Percentiles rank a stretch among this genome's conserved stretches.
These are phyloP conservation scores for Plantago elongata DNA, from an alignment of 257 asterid genomes.

Conservation along the genomic window DNA sequence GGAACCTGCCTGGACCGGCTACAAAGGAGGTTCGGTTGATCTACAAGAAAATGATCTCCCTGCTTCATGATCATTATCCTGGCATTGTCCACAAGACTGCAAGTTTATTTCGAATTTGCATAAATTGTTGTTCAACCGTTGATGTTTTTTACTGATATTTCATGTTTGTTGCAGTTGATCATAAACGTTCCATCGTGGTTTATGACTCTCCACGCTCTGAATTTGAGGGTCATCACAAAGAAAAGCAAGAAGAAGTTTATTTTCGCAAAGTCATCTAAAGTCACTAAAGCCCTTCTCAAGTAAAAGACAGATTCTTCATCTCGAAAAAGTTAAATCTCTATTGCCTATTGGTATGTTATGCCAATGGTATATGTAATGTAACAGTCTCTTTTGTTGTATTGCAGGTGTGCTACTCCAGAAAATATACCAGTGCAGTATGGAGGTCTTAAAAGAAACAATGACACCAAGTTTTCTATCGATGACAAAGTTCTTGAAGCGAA, in stretches of 20 bases:
- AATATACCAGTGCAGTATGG: conserved; percentile 55
- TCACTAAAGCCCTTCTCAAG: conserved; percentile 74
- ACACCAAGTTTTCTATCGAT: conserved; percentile 52
- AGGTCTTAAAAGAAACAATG: conserved; percentile 64
- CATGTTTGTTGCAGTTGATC: conserved; percentile 49
- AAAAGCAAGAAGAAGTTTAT: conserved; percentile 52
- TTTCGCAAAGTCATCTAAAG: conserved; percentile 64
- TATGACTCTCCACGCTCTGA: conserved; percentile 49
- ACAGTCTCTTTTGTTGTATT: background rate
- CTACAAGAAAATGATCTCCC: conserved; percentile 39
- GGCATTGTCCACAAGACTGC: conserved; percentile 65
- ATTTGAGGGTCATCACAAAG: conserved; percentile 48
- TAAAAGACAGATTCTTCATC: conserved; percentile 18
- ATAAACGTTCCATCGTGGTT: conserved; percentile 73
- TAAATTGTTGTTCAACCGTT: too few relatives aligned
- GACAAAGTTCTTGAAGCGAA: conserved; percentile 66
- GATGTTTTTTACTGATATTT: background rate
- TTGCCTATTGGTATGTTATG: background rate
- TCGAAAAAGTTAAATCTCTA: background rate
- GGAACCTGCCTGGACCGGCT: conserved; percentile 36
- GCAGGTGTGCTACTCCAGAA: conserved; percentile 57
- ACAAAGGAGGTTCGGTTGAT: conserved; percentile 46
- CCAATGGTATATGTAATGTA: background rate
- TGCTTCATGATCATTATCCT: conserved; percentile 63
- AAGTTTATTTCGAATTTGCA: conserved; percentile 13